Evolutionary conservation across 169 alveolate species (phyloP).

Genomic region (Condylostoma magnum): DNA sequence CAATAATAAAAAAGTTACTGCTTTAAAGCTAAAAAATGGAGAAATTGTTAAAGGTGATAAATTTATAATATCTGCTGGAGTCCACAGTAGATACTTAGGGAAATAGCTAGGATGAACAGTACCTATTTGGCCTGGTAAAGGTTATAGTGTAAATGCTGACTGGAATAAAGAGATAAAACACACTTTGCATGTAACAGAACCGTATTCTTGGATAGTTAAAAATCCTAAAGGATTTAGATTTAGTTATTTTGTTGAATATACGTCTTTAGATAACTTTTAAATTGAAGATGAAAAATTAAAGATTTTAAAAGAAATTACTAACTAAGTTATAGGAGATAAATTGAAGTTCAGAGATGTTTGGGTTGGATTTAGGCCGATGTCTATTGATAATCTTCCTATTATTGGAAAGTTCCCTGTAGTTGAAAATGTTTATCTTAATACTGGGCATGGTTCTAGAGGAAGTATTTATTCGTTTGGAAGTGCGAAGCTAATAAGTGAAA

Average conservation of each 20-base stretch:
- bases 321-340: not conserved
- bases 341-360: constrained; percentile 12
- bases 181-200: not conserved
- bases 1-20: not conserved
- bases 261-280: not conserved
- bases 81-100: constrained; percentile 4
- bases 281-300: not conserved
- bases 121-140: constrained; percentile 32
- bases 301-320: not conserved
- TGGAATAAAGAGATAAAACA: not conserved
- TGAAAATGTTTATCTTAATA: constrained; percentile 8
- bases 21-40: not conserved
- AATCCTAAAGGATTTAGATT: too few relatives aligned
- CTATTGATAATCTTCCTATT: constrained; percentile 23
- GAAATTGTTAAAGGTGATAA: constrained; percentile 2
- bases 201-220: too few relatives aligned
- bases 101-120: constrained; percentile 2
- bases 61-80: constrained; percentile 19
- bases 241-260: not conserved
- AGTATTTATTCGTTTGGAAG: not conserved
- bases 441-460: constrained; percentile 34
- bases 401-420: constrained; percentile 1
- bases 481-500: constrained; percentile 14
- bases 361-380: constrained; percentile 17
- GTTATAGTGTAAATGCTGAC: not conserved